A percentile compares a stretch with the other conserved stretches of the same genome.
Evolutionary conservation across 768 basidiomycete genomes (phyloP).

Genomic region (Termitomyces heimii): DNA sequence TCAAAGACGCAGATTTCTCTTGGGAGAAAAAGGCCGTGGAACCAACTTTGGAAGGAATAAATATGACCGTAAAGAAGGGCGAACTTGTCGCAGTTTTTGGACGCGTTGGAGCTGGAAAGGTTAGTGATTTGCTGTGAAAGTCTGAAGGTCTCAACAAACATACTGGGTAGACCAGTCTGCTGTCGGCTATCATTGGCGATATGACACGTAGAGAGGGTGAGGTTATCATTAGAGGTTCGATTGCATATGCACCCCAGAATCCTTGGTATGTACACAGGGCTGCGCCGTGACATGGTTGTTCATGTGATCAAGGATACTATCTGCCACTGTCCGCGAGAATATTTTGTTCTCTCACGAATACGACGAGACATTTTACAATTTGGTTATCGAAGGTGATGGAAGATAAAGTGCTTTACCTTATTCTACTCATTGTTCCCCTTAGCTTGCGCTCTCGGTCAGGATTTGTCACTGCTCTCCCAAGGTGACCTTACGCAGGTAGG

Average conservation of each 20-base stretch:
- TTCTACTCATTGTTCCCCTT: not conserved
- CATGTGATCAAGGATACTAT: slow-evolving; percentile 58
- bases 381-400: slow-evolving; percentile 67
- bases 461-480: slow-evolving; percentile 71
- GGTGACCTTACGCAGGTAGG: slow-evolving; percentile 86
- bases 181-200: slow-evolving; percentile 82
- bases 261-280: slow-evolving; percentile 54
- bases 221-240: slow-evolving; percentile 58
- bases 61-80: slow-evolving; percentile 71
- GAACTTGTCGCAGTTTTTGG: slow-evolving; percentile 84
- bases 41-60: slow-evolving; percentile 74
- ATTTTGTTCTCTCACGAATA: slow-evolving; percentile 89
- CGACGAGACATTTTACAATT: slow-evolving; percentile 77
- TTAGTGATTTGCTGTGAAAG: slow-evolving; percentile 14
- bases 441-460: slow-evolving; percentile 84
- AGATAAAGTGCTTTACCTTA: not conserved
- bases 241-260: slow-evolving; percentile 84
- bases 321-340: slow-evolving; percentile 82
- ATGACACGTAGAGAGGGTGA: slow-evolving; percentile 76
- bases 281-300: not conserved
- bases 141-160: not conserved
- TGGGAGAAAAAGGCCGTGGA: slow-evolving; percentile 58
- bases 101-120: slow-evolving; percentile 90
- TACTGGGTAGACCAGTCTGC: slow-evolving; percentile 53
- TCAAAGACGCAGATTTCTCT: slow-evolving; percentile 73